Base-by-base conservation (phyloP, 2,329 filamentous ascomycete genomes). In the Colletotrichum costaricense region DNA sequence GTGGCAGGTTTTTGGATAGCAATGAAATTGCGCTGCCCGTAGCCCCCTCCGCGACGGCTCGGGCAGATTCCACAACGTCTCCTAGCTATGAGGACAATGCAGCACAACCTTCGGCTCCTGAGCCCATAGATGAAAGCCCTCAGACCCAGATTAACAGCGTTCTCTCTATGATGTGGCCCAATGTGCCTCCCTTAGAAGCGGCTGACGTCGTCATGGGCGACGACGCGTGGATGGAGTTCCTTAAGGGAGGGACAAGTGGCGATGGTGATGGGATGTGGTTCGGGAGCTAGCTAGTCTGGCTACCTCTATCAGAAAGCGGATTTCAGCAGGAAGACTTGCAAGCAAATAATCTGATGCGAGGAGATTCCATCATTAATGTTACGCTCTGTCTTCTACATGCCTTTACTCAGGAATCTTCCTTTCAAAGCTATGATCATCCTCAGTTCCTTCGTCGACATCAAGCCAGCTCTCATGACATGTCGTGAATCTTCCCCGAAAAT, bases 141-240 rank as follows among this genome's bases (percentile, higher is more conserved):
- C 82, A 86, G 75, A 85, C 83, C 1, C 84, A 85, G 73, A 82
- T 86, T 22, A 82, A 84, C 52, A 82, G 78, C 26, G 80, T 86
- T 1, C 82, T 85, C 63, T 79, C 80, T 22, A 84, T 86, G 84
- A 85, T 86, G 84, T 86, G 85, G 84, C 85, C 84, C 4, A 85
- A 84, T 56, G 79, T 81, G 12, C 79, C 80, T 33, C 78, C 80
- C 0, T 74, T 82, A 42, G 81, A 84, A 72, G 81, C 80, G 12
- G 81, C 79, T 5, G 81, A 84, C 57, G 79, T 82, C 28, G 79
- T 82, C 4, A 83, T 84, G 81, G 80, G 79, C 4, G 80, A 84
- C 42, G 80, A 84, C 58, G 77, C 79, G 0, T 83, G 81, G 82
- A 79, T 84, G 78, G 79, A 82, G 56, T 83, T 84, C 63, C 73